Percentiles rank a stretch among this genome's conserved stretches.
Conservation (phyloP, 2,329 filamentous ascomycete species). For the Curvularia sp. region DNA sequence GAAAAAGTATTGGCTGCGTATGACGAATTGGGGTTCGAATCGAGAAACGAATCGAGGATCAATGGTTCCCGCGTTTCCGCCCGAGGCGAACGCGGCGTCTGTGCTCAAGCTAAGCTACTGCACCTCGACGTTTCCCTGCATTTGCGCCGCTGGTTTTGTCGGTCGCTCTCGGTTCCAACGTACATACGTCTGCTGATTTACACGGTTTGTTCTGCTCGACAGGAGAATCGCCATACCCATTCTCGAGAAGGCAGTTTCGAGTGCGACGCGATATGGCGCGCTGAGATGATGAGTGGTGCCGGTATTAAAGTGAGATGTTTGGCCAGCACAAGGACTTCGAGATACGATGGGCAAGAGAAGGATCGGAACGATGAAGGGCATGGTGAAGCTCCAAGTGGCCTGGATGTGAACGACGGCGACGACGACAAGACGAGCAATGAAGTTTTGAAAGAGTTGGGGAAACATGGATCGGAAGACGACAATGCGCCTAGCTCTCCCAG, state of each 20-base stretch:
- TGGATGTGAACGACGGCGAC: neutral
- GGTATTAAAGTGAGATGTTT: conserved; percentile 30
- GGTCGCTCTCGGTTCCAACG: neutral
- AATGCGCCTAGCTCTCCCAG: neutral
- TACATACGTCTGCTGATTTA: neutral
- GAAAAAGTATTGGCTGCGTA: conserved; percentile 4
- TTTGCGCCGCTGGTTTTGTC: neutral
- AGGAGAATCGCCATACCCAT: neutral
- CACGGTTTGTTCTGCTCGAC: neutral
- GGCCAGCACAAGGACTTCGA: conserved; percentile 28
- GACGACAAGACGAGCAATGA: neutral
- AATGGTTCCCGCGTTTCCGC: neutral
- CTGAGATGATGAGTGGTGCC: conserved; percentile 23
- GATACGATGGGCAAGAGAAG: conserved; percentile 7
- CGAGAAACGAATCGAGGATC: neutral
- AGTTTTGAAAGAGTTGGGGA: neutral
- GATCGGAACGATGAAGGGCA: neutral
- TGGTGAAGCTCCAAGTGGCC: neutral
- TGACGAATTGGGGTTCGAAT: conserved; percentile 17
- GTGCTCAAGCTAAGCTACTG: conserved; percentile 31
- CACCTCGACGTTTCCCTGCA: too few species aligned
- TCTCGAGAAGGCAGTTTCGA: neutral
- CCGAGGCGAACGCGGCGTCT: conserved; percentile 22
- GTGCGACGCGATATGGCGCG: conserved; percentile 3
- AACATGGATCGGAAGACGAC: neutral